Base-by-base conservation (phyloP, 306 rosid genomes). In the Benincasa hispida region DNA sequence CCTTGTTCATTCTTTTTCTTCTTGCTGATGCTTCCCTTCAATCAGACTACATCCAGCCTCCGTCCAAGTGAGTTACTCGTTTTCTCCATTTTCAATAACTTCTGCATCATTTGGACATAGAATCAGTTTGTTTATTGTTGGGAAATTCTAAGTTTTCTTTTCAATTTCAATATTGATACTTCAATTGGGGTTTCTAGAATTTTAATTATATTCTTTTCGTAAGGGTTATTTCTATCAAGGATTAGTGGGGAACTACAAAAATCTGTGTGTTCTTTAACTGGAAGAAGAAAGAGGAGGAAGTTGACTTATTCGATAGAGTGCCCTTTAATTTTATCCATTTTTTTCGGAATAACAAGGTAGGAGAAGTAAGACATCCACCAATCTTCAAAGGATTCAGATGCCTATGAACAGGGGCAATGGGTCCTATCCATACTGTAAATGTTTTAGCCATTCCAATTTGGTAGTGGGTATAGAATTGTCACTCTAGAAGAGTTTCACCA, bases 11-110 rank as follows among this genome's bases (percentile, higher is more conserved):
- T n/a, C 27, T 3, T 10, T 37, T 35, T 18, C 73, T 66, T 11
- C 30, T 37, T 5, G 53, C 73, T 66, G 53, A 66, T 66, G 73
- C 18, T 66, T 37, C 51, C 51, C n/a, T 66, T 66, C 32, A 39
- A 39, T 66, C 30, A 11, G 32, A 66, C 73, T 21, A 8, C 53
- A 39, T 21, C 4, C 12, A 21, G 30, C n/a, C 53, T 66, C 32
- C 10, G 73, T 66, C 73, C 73, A 66, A 39, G 73, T n/a, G n/a
- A 66, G 73, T 66, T 66, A 5, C 51, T 66, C 32, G 73, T 66
- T 66, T 22, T 66, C 50, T 66, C 30, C 21, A 19, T 21, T n/a
- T 37, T 37, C 51, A 37, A 19, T 11, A n/a, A 39, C 27, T 10
- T 66, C 27, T 35, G 17, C 25, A 35, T 27, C 2, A 24, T 60